phyloP scores from a whole-genome alignment of 371 early-diverging fungal genomes.

The Umbelopsis sp. region DNA sequence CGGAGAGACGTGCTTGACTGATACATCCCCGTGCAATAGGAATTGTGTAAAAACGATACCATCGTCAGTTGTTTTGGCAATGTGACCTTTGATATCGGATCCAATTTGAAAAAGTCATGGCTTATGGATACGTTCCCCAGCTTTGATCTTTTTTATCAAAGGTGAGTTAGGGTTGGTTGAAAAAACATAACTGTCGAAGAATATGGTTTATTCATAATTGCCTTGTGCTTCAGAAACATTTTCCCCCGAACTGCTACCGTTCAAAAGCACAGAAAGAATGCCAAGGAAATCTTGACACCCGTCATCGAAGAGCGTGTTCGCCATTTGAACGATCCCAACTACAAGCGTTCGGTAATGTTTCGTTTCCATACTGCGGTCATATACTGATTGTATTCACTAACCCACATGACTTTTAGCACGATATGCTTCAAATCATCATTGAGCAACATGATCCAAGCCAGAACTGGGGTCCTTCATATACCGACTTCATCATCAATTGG shows the following conservation, averaged over 20 bases:
- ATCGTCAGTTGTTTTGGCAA: constrained; percentile 23
- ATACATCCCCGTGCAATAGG: neutral
- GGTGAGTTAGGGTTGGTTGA: constrained; percentile 20
- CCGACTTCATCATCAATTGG: constrained; percentile 23
- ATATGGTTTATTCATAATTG: neutral
- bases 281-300: constrained; percentile 20
- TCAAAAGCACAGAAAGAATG: constrained; percentile 18
- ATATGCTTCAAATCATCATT: constrained; percentile 22
- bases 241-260: constrained; percentile 21
- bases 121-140: constrained; percentile 30
- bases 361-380: too few species aligned
- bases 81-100: constrained; percentile 22
- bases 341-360: neutral
- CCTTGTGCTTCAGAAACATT: neutral
- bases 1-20: too few species aligned
- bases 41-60: constrained; percentile 16
- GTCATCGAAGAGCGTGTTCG: constrained; percentile 20
- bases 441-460: constrained; percentile 2
- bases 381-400: constrained; percentile 21
- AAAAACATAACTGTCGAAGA: neutral
- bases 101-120: constrained; percentile 24
- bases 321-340: constrained; percentile 2
- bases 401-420: neutral
- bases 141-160: constrained; percentile 27
- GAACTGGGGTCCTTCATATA: constrained; percentile 17